phyloP scores from a whole-genome alignment of 2,329 filamentous ascomycete species.

The Ampelomyces quisqualis region DNA sequence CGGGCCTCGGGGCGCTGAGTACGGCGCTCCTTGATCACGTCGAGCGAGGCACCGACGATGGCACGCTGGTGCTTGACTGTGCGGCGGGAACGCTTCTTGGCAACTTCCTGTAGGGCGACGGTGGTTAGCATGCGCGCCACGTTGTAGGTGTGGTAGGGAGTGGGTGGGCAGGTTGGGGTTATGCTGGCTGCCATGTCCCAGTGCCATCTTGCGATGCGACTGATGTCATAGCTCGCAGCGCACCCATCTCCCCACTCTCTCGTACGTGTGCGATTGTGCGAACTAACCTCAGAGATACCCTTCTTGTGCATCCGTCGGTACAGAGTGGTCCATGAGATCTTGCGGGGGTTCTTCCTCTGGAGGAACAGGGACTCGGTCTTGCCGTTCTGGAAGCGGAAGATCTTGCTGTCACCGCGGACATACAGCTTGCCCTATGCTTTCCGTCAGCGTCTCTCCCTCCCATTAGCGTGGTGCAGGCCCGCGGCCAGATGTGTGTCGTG shows the following conservation, averaged over 20 bases:
- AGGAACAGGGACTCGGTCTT: constrained; percentile 99
- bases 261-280: constrained; percentile 6
- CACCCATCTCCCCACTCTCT: constrained; percentile 5
- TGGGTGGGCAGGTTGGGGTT: neutral
- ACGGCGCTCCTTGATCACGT: constrained; percentile 99
- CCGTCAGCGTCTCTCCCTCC: constrained; percentile 33
- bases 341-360: constrained; percentile 99
- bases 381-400: constrained; percentile 99
- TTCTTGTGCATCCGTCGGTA: constrained; percentile 99
- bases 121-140: constrained; percentile 22
- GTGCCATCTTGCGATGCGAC: constrained; percentile 8
- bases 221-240: constrained; percentile 25
- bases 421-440: constrained; percentile 89
- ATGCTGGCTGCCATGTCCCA: constrained; percentile 1
- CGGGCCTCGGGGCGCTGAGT: constrained; percentile 92
- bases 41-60: constrained; percentile 98
- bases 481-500: constrained; percentile 18
- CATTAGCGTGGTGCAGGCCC: constrained; percentile 8
- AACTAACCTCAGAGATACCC: constrained; percentile 98
- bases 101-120: constrained; percentile 73
- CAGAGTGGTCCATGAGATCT: constrained; percentile 97
- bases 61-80: constrained; percentile 98
- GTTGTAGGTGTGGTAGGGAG: neutral
- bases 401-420: constrained; percentile 99
- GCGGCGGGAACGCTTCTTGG: constrained; percentile 99